Conservation (phyloP, 73 alveolate species). For the Paramecium bursaria region DNA sequence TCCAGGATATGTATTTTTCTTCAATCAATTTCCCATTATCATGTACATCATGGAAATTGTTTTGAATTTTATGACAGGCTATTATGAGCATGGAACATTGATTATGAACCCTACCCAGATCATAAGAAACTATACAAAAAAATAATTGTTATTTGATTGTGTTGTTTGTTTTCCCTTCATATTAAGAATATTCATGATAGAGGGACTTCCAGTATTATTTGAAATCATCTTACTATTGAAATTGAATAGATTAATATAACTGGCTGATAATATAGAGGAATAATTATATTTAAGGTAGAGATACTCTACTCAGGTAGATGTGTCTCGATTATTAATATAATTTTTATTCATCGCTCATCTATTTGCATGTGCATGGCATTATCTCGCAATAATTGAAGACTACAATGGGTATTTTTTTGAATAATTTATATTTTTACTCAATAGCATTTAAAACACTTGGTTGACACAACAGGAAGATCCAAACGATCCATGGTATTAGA, state of each 20-base stretch:
- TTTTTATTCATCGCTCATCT: conserved; percentile 42
- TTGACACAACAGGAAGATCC: background rate
- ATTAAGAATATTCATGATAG: background rate
- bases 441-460: conserved; percentile 41
- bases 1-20: background rate
- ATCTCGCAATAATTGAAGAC: conserved; percentile 9
- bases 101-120: background rate
- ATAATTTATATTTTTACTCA: no score
- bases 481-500: conserved; percentile 19
- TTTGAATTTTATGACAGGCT: conserved; percentile 26
- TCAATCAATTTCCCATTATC: background rate
- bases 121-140: conserved; percentile 4
- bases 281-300: conserved; percentile 13
- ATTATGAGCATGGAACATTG: conserved; percentile 48
- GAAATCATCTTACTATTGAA: no score
- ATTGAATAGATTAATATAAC: conserved; percentile 11
- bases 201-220: conserved; percentile 8
- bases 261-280: conserved; percentile 24
- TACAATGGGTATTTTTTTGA: conserved; percentile 31
- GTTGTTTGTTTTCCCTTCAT: conserved; percentile 30
- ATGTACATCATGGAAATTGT: conserved; percentile 21
- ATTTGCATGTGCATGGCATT: conserved; percentile 59
- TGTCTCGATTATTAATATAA: conserved; percentile 21
- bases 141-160: background rate
- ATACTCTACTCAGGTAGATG: conserved; percentile 38